A percentile compares a stretch with the other conserved stretches of the same genome.
Evolutionary conservation across 2,329 filamentous ascomycete genomes (phyloP).

Genomic region (Venturia pyrina): DNA sequence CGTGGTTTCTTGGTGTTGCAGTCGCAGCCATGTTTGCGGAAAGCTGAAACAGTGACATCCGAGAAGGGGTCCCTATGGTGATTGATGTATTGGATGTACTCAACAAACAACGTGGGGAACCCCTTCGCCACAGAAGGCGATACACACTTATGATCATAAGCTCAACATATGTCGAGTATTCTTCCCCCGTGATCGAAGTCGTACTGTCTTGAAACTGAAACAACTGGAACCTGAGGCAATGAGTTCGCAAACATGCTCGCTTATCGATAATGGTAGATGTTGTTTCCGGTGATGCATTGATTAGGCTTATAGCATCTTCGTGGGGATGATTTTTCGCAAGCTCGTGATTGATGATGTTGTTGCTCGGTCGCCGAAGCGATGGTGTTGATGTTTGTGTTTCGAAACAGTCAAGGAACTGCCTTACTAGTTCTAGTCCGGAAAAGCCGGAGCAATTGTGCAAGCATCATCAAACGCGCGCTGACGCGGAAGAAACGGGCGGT

Average conservation of each 20-base stretch:
- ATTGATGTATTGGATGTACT: background rate
- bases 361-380: background rate
- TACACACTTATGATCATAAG: background rate
- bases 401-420: background rate
- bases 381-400: constrained; percentile 1
- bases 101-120: no score
- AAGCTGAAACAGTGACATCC: background rate
- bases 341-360: background rate
- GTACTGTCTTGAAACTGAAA: background rate
- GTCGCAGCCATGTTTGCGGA: background rate
- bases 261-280: background rate
- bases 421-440: no score
- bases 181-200: background rate
- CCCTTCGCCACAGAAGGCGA: background rate
- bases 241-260: background rate
- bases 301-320: background rate
- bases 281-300: background rate
- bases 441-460: background rate
- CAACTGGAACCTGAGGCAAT: background rate
- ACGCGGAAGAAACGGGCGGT: no score
- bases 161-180: background rate
- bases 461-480: background rate
- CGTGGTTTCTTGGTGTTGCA: background rate
- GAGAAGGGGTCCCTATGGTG: background rate
- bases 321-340: background rate